Conservation (phyloP, 176 grass and related monocot species). For the Oryza longistaminata region DNA sequence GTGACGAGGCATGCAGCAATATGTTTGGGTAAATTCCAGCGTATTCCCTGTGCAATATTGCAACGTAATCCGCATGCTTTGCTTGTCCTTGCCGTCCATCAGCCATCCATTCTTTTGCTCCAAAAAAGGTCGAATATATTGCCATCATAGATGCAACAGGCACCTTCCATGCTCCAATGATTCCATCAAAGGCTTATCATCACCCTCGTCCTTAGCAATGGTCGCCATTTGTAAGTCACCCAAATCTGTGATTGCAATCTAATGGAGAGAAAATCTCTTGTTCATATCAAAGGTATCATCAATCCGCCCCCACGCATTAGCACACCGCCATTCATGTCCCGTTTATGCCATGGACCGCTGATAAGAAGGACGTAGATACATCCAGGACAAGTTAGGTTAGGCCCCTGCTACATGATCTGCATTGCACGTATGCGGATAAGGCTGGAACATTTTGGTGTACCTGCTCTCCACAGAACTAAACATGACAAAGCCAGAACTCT, state of each 20-base stretch:
- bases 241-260: not conserved
- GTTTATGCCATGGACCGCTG: slow-evolving; percentile 18
- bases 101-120: slow-evolving; percentile 2
- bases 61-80: not conserved
- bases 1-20: not conserved
- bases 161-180: slow-evolving; percentile 10
- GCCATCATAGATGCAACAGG: not conserved
- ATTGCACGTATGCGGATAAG: slow-evolving; percentile 32
- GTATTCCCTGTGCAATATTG: not conserved
- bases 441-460: not conserved
- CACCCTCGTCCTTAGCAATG: not conserved
- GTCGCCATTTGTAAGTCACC: slow-evolving; percentile 25
- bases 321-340: not conserved
- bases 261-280: not conserved
- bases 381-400: slow-evolving; percentile 8
- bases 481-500: not conserved
- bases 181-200: not conserved
- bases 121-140: not conserved
- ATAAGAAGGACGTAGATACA: not conserved
- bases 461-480: not conserved
- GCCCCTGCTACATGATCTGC: not conserved
- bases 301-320: not conserved
- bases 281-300: not conserved
- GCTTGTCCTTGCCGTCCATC: not conserved
- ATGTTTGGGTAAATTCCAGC: not conserved